Conservation (phyloP, 106 monocot species). For the Xerophyta viscosa region DNA sequence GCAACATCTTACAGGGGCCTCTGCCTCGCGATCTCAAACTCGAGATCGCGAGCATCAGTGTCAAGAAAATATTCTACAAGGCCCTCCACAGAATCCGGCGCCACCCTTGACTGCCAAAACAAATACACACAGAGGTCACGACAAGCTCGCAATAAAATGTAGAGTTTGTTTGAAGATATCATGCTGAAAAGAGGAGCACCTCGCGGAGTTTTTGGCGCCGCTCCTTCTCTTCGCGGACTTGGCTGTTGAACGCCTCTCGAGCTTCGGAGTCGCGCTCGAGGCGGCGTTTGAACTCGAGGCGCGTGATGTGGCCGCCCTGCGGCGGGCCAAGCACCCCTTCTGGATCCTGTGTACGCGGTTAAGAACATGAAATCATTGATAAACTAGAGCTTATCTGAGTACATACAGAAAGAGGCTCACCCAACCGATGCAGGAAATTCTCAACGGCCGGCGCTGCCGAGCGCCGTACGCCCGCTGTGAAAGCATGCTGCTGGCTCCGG, state of each 20-base stretch:
- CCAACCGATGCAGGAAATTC: constrained; percentile 62
- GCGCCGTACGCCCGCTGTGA: not conserved
- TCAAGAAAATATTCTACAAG: constrained; percentile 89
- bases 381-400: not conserved
- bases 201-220: constrained; percentile 41
- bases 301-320: constrained; percentile 56
- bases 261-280: constrained; percentile 67
- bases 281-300: constrained; percentile 63
- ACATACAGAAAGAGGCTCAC: not conserved
- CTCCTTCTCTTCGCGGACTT: constrained; percentile 65
- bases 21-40: constrained; percentile 72
- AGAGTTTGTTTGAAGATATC: not conserved
- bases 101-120: constrained; percentile 39
- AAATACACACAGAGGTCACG: not conserved
- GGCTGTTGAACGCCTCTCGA: constrained; percentile 55
- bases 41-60: constrained; percentile 81
- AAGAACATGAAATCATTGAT: not conserved
- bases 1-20: constrained; percentile 37
- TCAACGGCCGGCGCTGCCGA: not conserved
- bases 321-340: constrained; percentile 83
- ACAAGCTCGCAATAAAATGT: not conserved
- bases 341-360: constrained; percentile 40
- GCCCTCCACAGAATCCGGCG: constrained; percentile 59
- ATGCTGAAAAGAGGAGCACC: constrained; percentile 15
- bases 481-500: not conserved